A percentile compares a stretch with the other conserved stretches of the same genome.
These are phyloP conservation scores for Diutina rugosa DNA, from an alignment of 1,139 yeast species.

Conservation along the genomic window DNA sequence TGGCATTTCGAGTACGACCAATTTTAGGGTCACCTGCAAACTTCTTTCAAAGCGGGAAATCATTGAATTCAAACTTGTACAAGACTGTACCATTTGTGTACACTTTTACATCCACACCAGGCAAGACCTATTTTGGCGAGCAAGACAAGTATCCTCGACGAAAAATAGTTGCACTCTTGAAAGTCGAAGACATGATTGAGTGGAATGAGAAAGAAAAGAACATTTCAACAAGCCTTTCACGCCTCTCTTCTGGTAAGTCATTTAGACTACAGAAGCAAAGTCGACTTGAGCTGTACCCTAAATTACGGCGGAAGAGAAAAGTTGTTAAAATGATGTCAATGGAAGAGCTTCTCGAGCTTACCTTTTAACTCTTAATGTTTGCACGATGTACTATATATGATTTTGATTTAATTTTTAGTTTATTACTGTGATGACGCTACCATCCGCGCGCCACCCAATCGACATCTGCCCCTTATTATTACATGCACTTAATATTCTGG, in stretches of 20 bases:
- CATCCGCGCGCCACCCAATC: neutral
- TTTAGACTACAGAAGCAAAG: neutral
- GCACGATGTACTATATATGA: neutral
- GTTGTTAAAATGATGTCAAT: constrained; percentile 13
- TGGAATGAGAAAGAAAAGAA: constrained; percentile 8
- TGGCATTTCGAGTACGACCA: neutral
- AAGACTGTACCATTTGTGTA: constrained; percentile 5
- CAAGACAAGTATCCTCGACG: constrained; percentile 11
- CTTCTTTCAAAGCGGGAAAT: neutral
- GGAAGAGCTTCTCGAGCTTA: neutral
- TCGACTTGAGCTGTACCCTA: constrained; percentile 7
- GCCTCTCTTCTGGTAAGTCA: too few relatives aligned
- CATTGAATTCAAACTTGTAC: neutral
- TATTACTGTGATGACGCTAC: neutral
- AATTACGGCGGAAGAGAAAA: constrained; percentile 11
- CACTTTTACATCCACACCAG: constrained; percentile 12
- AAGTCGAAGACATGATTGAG: constrained; percentile 13
- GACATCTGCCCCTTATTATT: neutral
- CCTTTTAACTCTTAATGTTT: neutral
- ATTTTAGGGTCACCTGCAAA: neutral
- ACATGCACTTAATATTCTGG: neutral
- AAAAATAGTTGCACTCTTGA: constrained; percentile 14
- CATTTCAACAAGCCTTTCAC: neutral
- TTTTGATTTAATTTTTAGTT: too few relatives aligned
- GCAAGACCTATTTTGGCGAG: constrained; percentile 12